Conservation (phyloP, 371 early-diverging fungal species). For the Mortierella sp. region DNA sequence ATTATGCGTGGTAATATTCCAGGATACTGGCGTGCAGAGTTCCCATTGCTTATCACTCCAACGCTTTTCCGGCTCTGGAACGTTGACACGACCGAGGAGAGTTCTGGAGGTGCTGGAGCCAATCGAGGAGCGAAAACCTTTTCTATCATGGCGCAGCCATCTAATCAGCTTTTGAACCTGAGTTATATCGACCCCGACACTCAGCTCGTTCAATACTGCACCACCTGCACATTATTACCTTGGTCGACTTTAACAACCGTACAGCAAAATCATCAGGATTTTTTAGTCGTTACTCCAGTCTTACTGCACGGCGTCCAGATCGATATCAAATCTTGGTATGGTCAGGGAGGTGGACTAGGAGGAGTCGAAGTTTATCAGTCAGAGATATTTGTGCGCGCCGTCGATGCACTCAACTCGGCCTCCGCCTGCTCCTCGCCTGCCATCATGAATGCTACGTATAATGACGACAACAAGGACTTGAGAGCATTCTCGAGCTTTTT, state of each 20-base stretch:
- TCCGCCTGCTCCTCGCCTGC: conserved; percentile 23
- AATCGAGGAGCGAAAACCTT: conserved; percentile 79
- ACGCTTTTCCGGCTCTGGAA: conserved; percentile 78
- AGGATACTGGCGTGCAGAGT: conserved; percentile 75
- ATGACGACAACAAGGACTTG: conserved; percentile 22
- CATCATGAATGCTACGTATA: conserved; percentile 36
- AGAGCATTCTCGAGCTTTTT: conserved; percentile 23
- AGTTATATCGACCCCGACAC: conserved; percentile 74
- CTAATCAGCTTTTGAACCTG: conserved; percentile 66
- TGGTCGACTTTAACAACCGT: conserved; percentile 16
- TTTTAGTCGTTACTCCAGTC: conserved; percentile 60
- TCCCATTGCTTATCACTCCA: conserved; percentile 72
- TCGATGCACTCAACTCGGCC: conserved; percentile 44
- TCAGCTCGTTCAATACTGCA: conserved; percentile 61
- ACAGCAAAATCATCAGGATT: conserved; percentile 67
- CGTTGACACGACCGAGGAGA: conserved; percentile 50
- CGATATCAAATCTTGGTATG: conserved; percentile 79
- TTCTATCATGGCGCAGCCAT: conserved; percentile 61
- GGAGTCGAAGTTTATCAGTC: conserved; percentile 78
- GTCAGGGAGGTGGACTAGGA: conserved; percentile 78
- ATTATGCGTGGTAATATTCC: conserved; percentile 71
- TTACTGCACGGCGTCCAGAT: conserved; percentile 69
- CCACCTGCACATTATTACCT: conserved; percentile 68
- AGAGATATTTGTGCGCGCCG: conserved; percentile 65
- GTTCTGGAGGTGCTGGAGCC: conserved; percentile 21